Evolutionary conservation across 805 yeast species (phyloP).

Genomic region (Lachancea meyersii): DNA sequence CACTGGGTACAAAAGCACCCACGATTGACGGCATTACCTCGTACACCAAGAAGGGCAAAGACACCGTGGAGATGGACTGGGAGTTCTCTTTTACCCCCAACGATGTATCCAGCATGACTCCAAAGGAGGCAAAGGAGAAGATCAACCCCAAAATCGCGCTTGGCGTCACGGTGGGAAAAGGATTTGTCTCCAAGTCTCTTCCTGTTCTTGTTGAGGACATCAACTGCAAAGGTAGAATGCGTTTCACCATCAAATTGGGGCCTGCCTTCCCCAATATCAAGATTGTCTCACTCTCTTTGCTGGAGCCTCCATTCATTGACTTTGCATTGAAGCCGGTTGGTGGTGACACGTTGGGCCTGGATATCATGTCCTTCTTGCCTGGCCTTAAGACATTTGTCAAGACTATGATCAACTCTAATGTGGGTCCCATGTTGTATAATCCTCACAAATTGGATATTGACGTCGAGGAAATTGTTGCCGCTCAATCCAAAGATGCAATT

Average conservation of each 20-base stretch:
- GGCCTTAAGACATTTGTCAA: constrained; percentile 71
- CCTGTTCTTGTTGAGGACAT: constrained; percentile 80
- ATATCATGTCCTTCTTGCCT: constrained; percentile 77
- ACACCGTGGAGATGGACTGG: constrained; percentile 78
- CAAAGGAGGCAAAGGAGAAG: constrained; percentile 60
- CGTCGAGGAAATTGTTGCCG: constrained; percentile 64
- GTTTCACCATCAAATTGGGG: constrained; percentile 54
- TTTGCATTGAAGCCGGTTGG: constrained; percentile 81
- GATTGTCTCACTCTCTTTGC: constrained; percentile 59
- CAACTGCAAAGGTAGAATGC: constrained; percentile 66
- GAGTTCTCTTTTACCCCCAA: constrained; percentile 73
- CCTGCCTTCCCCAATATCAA: constrained; percentile 74
- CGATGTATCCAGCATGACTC: constrained; percentile 80
- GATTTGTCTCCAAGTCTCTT: constrained; percentile 65
- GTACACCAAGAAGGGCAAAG: constrained; percentile 60
- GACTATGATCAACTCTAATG: constrained; percentile 57
- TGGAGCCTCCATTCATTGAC: constrained; percentile 75
- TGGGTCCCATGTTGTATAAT: constrained; percentile 74
- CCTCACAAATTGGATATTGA: constrained; percentile 75
- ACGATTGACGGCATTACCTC: constrained; percentile 65
- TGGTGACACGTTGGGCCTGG: constrained; percentile 82
- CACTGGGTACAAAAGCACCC: constrained; percentile 77
- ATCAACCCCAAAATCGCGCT: constrained; percentile 75
- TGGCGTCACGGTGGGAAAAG: constrained; percentile 77
- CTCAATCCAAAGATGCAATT: constrained; percentile 56